Base-by-base conservation (phyloP, 2,329 filamentous ascomycete species). In the Graphiopsis chlorocephala region DNA sequence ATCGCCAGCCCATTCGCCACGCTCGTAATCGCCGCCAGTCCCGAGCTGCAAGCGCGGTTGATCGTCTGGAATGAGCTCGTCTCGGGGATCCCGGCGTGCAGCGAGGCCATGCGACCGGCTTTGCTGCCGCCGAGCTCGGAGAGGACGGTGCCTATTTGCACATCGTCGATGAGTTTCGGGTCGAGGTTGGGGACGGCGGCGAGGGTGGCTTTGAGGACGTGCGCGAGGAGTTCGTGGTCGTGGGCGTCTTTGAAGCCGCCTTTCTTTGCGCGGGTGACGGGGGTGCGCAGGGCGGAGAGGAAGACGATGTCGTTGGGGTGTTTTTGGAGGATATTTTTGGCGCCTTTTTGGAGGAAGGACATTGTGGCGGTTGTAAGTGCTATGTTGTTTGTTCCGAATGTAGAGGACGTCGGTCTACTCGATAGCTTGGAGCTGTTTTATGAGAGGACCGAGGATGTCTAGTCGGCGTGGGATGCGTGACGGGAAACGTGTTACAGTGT, bases 101-200 rank as follows among this genome's bases (percentile, higher is more conserved):
- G 90, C 72, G 94, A 86, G 52, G 92, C 92, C 91, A 96, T 96
- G 69, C 93, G 90, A 1, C 90, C 92, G 0, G 93, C 93, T 82
- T 97, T 97, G 71, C 86, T 89, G 65, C 93, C 93, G 69, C 93
- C 93, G 15, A 97, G 89, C 78, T 97, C 93, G 29, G 92, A 92
- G 63, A 97, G 87, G 4, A 97, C 93, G 35, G 92, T 93, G 70
- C 93, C 94, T 64, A 97, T 88, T 68, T 88, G 89, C 3, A 97
- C 86, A 74, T 97, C 94, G 71, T 96, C 84, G 69, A 94, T 87
- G 55, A 84, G 79, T 3, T 85, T 79, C 0, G 90, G 87, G 71
- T 91, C 85, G 66, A 95, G 86, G 70, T 87, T 87, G 1, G 92
- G 90, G 74, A 90, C 89, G 47, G 87, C 87, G 64, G 86, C 84